Base-by-base conservation (phyloP, 2,329 filamentous ascomycete species). In the Xylariaceae sp. region DNA sequence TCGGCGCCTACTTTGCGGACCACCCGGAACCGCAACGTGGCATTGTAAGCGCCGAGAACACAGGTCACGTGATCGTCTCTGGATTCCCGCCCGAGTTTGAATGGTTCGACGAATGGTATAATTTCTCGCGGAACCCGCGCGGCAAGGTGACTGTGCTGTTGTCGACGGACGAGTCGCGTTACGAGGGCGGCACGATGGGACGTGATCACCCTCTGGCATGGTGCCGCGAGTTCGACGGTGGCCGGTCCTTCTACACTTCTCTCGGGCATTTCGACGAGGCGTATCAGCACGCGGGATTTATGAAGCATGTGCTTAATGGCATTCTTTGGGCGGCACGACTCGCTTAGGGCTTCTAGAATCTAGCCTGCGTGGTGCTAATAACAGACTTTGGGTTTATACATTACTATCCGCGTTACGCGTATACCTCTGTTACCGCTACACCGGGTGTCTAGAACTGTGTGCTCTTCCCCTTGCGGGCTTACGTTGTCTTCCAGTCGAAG, bases 31-130 rank as follows among this genome's bases (percentile, higher is more conserved):
- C 73, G 1, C 68, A 74, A 60, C 49, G 58, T 16, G 70, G 68
- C 0, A 50, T 66, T 5, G 56, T 74, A 6, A 51, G 55, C 6
- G 53, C 71, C 5, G 66, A 69, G 36, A 66, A 68, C 16, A 53
- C 52, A 5, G 42, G 45, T 1, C 69, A 74, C 55, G 61, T 60
- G 16, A 68, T 72, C 29, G 59, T 70, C 10, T 60, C 54, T 2
- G 58, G 45, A 0, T 22, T 58, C n/a, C 49, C 48, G 3, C 40
- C 60, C 37, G 43, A 62, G 40, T 66, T 66, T 56, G 49, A 57
- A 5, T 73, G 68, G 67, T 65, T 70, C 49, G 72, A 75, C 47
- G 72, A 76, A 60, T 75, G 72, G 71, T 75, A 75, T 62, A 74
- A 74, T 53, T 74, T 73, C 54, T 57, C 62, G 47, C n/a, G 49